These are phyloP conservation scores for Camelina hispida DNA, from an alignment of 345 rosid genomes.

Conservation along the genomic window DNA sequence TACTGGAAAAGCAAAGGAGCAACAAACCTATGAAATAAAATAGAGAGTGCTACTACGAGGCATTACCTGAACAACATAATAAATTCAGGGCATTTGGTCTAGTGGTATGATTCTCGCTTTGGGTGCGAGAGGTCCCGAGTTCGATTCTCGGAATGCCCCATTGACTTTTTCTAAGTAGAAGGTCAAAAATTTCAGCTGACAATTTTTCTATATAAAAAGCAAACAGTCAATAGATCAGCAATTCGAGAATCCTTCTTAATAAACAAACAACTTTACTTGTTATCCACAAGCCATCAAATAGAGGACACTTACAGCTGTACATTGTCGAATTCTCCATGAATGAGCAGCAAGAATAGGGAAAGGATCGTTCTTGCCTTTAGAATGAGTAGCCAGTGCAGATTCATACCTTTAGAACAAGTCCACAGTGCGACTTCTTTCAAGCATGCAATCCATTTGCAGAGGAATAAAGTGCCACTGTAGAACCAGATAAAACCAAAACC, in stretches of 20 bases:
- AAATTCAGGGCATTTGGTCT: constrained; percentile 65
- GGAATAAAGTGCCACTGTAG: constrained; percentile 18
- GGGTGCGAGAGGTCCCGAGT: constrained; percentile 89
- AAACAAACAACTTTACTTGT: not conserved
- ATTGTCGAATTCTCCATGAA: constrained; percentile 6
- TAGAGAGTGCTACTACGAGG: not conserved
- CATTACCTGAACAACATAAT: not conserved
- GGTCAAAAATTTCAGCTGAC: constrained; percentile 8
- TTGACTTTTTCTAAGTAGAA: constrained; percentile 36
- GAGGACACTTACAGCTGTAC: constrained; percentile 27
- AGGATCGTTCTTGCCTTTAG: not conserved
- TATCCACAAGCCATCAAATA: constrained; percentile 1
- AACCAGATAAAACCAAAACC: constrained; percentile 30
- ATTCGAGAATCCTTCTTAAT: not conserved
- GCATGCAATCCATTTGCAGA: constrained; percentile 13
- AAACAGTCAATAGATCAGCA: not conserved
- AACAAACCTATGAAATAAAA: not conserved
- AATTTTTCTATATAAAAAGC: constrained; percentile 13
- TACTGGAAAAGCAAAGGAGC: not conserved
- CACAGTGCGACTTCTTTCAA: constrained; percentile 1
- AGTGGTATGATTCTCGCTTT: constrained; percentile 91
- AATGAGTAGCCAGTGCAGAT: constrained; percentile 3
- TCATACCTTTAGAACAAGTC: constrained; percentile 13
- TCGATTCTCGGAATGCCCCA: constrained; percentile 74
- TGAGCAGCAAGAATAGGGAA: not conserved